Evolutionary conservation across 202 grass and related monocot species (phyloP).

Genomic region (Brachypodium distachyon): DNA sequence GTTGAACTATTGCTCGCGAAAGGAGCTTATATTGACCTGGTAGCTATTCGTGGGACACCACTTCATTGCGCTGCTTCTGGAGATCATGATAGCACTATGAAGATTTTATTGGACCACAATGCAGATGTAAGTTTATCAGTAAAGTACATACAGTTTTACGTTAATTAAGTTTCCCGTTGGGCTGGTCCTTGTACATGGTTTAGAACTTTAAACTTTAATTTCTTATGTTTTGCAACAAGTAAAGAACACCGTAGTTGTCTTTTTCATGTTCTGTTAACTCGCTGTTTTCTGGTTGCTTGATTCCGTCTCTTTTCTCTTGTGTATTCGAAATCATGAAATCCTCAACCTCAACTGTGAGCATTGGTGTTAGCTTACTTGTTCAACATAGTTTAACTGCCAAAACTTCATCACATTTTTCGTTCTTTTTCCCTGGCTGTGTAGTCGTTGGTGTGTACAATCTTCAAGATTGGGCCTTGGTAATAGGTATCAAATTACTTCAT

Average conservation of each 20-base stretch:
- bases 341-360: not conserved
- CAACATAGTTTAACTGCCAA: not conserved
- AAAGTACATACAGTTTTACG: not conserved
- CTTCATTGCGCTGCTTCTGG: slow-evolving; percentile 15
- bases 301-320: not conserved
- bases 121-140: slow-evolving; percentile 17
- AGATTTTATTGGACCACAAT: slow-evolving; percentile 22
- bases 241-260: not conserved
- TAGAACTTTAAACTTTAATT: not conserved
- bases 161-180: not conserved
- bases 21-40: not conserved
- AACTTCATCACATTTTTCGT: not conserved
- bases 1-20: slow-evolving; percentile 8
- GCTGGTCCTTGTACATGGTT: not conserved
- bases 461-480: not conserved
- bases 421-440: not conserved
- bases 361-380: not conserved
- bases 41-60: slow-evolving; percentile 18
- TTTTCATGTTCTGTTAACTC: not conserved
- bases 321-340: not conserved
- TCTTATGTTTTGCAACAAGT: not conserved
- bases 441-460: too few species aligned
- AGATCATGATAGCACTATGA: not conserved
- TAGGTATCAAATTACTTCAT: not conserved
- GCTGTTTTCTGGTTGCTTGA: not conserved